A percentile compares a stretch with the other conserved stretches of the same genome.
Conservation (phyloP, 2,329 filamentous ascomycete species). For the Xylariales sp. region DNA sequence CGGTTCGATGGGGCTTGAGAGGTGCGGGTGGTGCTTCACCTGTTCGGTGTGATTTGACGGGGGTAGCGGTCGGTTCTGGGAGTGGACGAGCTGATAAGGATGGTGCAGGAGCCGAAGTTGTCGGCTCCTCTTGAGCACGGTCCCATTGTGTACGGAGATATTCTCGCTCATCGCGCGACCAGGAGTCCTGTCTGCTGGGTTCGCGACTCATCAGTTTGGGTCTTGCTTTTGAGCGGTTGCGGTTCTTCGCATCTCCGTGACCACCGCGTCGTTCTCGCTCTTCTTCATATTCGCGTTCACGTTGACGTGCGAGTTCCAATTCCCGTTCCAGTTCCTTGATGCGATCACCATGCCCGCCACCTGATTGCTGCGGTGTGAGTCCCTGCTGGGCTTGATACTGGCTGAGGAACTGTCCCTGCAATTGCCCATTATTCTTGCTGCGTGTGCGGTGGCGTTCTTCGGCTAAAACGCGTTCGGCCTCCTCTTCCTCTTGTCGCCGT, state of each 20-base stretch:
- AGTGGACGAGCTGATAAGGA: constrained; percentile 33
- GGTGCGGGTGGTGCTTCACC: constrained; percentile 26
- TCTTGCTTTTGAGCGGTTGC: constrained; percentile 38
- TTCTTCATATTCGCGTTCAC: constrained; percentile 59
- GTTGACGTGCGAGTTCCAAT: constrained; percentile 56
- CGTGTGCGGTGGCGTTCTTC: constrained; percentile 61
- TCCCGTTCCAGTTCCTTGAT: constrained; percentile 77
- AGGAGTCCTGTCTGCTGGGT: constrained; percentile 58
- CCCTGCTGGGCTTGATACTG: constrained; percentile 76
- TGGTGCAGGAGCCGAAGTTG: constrained; percentile 19
- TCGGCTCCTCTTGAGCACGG: constrained; percentile 33
- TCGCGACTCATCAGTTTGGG: constrained; percentile 44
- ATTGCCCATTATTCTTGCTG: constrained; percentile 57
- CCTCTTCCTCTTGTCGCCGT: constrained; percentile 66
- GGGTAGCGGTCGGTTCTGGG: constrained; percentile 30
- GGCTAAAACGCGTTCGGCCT: constrained; percentile 62
- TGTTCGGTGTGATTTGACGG: constrained; percentile 25
- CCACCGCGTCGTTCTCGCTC: constrained; percentile 47
- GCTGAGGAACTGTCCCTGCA: constrained; percentile 80
- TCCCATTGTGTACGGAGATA: constrained; percentile 53
- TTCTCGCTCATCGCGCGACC: constrained; percentile 60
- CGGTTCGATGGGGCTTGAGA: constrained; percentile 25
- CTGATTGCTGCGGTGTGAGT: constrained; percentile 31
- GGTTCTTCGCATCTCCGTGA: constrained; percentile 26
- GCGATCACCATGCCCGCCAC: constrained; percentile 55